Conservation (phyloP, 2,329 filamentous ascomycete genomes). For the Macrophomina phaseolina region DNA sequence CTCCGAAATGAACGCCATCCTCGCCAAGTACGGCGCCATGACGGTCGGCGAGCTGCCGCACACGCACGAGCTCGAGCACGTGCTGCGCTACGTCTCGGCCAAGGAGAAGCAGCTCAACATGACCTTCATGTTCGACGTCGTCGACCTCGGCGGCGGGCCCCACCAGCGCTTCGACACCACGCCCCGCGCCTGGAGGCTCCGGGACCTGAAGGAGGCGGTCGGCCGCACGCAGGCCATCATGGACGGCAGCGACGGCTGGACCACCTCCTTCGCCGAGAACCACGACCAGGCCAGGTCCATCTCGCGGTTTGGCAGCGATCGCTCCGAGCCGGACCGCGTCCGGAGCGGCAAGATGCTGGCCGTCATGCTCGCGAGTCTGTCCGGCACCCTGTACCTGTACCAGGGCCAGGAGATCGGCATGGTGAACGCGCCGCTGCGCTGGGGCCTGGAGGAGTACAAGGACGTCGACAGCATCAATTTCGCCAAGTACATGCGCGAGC, state of each 20-base stretch:
- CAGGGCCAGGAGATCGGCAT: conserved; percentile 68
- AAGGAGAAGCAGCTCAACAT: conserved; percentile 67
- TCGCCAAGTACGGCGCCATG: conserved; percentile 68
- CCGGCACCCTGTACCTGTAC: conserved; percentile 64
- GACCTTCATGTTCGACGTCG: conserved; percentile 72
- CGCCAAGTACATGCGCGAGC: conserved; percentile 31
- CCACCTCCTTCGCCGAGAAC: conserved; percentile 67
- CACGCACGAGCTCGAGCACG: conserved; percentile 63
- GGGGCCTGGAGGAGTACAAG: conserved; percentile 64
- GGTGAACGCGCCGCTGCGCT: conserved; percentile 58
- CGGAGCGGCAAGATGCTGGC: conserved; percentile 61
- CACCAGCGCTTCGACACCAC: conserved; percentile 1
- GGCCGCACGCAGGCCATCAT: conserved; percentile 56
- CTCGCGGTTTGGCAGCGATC: conserved; percentile 56
- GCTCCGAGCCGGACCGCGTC: conserved; percentile 52
- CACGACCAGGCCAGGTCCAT: conserved; percentile 66
- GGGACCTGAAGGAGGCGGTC: conserved; percentile 50
- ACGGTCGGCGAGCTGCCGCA: conserved; percentile 73
- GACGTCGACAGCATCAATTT: conserved; percentile 63
- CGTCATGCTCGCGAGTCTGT: conserved; percentile 54
- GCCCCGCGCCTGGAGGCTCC: conserved; percentile 44
- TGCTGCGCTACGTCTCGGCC: conserved; percentile 65
- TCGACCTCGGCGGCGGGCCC: conserved; percentile 49
- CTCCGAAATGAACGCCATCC: conserved; percentile 65
- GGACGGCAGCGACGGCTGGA: conserved; percentile 57